phyloP scores from a whole-genome alignment of 1,284 basidiomycete species.

The Pseudozyma sp. region DNA sequence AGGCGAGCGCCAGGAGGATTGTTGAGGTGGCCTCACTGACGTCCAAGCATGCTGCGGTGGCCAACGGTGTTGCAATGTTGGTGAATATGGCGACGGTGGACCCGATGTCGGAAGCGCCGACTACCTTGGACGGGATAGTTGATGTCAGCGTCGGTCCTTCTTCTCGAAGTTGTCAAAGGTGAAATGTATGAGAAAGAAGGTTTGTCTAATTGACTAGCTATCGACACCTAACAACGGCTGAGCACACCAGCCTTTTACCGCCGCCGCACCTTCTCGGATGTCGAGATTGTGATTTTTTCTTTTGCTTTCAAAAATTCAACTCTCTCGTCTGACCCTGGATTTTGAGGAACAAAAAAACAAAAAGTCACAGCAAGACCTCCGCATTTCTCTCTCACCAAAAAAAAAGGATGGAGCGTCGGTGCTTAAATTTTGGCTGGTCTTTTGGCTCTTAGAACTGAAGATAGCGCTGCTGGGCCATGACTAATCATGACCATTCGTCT shows the following conservation, averaged over 20 bases:
- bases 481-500: conserved; percentile 20
- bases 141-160: neutral
- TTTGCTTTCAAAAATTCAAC: conserved; percentile 4
- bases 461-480: conserved; percentile 11
- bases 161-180: neutral
- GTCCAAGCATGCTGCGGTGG: conserved; percentile 9
- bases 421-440: conserved; percentile 5
- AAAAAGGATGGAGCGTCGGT: neutral
- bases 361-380: neutral
- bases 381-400: conserved; percentile 2
- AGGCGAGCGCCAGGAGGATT: conserved; percentile 13
- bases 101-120: neutral
- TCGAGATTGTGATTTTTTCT: conserved; percentile 11
- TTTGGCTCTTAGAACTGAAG: neutral
- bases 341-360: conserved; percentile 2
- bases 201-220: neutral
- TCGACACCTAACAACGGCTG: conserved; percentile 1
- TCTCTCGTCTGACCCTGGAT: neutral
- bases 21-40: conserved; percentile 3
- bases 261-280: neutral
- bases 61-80: neutral
- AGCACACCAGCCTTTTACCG: neutral
- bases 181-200: conserved; percentile 1
- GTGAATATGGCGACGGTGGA: neutral
- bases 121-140: neutral